Conservation (phyloP, 148 eudicot genomes). For the Silene latifolia region DNA sequence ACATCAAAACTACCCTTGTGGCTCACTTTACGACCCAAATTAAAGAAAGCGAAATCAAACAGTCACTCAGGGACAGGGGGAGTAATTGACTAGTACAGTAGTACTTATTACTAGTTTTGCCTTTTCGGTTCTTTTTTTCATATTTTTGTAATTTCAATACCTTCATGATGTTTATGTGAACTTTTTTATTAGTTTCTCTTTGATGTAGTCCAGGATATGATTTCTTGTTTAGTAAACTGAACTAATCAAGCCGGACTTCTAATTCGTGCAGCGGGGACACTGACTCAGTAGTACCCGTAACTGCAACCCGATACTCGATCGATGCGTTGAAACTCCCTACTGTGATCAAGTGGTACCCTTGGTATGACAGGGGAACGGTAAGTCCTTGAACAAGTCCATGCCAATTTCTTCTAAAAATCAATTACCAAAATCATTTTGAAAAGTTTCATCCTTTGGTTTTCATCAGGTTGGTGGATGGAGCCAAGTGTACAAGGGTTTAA, state of each 20-base stretch:
- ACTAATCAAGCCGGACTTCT: neutral
- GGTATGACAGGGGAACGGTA: slow-evolving; percentile 85
- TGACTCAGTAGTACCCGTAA: slow-evolving; percentile 86
- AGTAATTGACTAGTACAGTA: neutral
- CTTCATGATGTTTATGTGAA: neutral
- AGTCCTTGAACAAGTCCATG: slow-evolving; percentile 19
- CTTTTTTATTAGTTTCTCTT: too few species aligned
- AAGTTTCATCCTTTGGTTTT: neutral
- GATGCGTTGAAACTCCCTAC: slow-evolving; percentile 86
- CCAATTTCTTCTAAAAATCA: too few species aligned
- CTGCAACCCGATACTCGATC: slow-evolving; percentile 85
- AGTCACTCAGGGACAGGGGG: neutral
- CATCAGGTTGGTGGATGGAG: slow-evolving; percentile 93
- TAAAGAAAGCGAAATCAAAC: too few species aligned
- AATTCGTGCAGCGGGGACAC: slow-evolving; percentile 59
- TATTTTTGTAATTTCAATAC: neutral
- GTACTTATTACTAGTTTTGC: neutral
- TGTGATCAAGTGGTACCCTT: slow-evolving; percentile 66
- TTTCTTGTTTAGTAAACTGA: neutral
- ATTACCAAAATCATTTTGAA: neutral
- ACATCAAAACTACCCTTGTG: too few species aligned
- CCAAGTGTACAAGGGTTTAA: slow-evolving; percentile 77
- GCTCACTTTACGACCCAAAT: too few species aligned
- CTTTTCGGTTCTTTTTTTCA: neutral
- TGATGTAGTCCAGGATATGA: too few species aligned